phyloP scores from a whole-genome alignment of 129 eudicot species.

The Silybum marianum region DNA sequence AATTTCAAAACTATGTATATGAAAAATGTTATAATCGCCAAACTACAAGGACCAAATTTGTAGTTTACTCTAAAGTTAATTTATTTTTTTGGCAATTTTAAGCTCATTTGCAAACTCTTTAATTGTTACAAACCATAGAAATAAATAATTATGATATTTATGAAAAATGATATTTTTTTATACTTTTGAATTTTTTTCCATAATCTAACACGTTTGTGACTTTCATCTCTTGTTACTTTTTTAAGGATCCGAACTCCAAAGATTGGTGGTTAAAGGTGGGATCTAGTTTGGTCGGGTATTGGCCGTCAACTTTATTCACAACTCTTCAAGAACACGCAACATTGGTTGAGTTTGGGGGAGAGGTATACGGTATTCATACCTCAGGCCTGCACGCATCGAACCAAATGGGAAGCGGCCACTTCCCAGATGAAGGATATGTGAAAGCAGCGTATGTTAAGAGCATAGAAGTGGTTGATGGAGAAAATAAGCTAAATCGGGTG shows the following conservation, averaged over 20 bases:
- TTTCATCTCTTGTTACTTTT: background rate
- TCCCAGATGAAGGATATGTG: slow-evolving; percentile 24
- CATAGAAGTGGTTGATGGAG: slow-evolving; percentile 18
- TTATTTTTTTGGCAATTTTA: background rate
- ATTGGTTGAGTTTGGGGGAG: slow-evolving; percentile 22
- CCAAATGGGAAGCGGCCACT: slow-evolving; percentile 36
- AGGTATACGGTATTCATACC: background rate
- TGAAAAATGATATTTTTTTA: background rate
- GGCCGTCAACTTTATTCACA: slow-evolving; percentile 12
- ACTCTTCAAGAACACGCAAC: background rate
- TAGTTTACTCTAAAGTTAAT: too few species aligned
- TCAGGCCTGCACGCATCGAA: slow-evolving; percentile 16
- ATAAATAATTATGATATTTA: too few species aligned
- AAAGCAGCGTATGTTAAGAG: slow-evolving; percentile 25
- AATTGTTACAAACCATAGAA: too few species aligned
- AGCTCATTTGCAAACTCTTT: too few species aligned
- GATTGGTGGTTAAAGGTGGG: slow-evolving; percentile 21
- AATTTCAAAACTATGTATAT: too few species aligned
- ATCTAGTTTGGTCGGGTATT: slow-evolving; percentile 6
- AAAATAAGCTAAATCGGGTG: background rate
- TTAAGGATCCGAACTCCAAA: slow-evolving; percentile 5
- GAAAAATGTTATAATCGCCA: too few species aligned
- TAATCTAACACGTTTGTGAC: background rate
- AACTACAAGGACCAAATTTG: too few species aligned
- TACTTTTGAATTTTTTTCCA: background rate